These are phyloP conservation scores for Colletotrichum higginsianum DNA, from an alignment of 2,329 filamentous ascomycete species.

Conservation along the genomic window DNA sequence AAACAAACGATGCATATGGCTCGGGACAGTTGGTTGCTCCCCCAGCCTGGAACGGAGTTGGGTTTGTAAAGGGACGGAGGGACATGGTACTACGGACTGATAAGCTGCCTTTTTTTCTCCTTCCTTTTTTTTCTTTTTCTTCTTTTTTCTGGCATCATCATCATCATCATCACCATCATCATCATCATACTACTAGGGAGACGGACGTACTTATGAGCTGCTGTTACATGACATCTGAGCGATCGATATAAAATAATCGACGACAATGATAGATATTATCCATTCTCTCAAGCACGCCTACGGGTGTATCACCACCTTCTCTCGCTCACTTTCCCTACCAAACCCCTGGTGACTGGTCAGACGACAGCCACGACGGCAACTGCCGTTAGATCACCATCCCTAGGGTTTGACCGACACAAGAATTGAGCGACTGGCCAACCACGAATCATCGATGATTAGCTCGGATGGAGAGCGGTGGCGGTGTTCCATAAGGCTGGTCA, in stretches of 20 bases:
- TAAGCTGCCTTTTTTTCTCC: constrained; percentile 1
- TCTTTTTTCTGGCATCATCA: constrained; percentile 2
- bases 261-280: constrained; percentile 13
- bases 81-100: not conserved
- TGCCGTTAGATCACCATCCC: not conserved
- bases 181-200: not conserved
- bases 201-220: constrained; percentile 1
- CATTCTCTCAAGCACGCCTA: constrained; percentile 12
- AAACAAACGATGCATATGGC: constrained; percentile 34
- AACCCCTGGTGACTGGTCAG: not conserved
- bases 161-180: not conserved
- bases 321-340: too few species aligned
- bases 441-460: too few species aligned
- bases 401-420: not conserved
- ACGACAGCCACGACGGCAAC: not conserved
- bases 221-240: constrained; percentile 24
- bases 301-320: not conserved
- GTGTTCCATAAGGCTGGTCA: not conserved
- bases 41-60: constrained; percentile 40
- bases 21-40: constrained; percentile 19
- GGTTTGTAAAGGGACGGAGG: constrained; percentile 29
- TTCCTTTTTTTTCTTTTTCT: constrained; percentile 1
- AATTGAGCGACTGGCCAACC: not conserved
- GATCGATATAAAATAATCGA: not conserved
- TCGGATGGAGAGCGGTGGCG: not conserved